These are phyloP conservation scores for Plasmodium falciparum DNA, from an alignment of 169 alveolate genomes.

Conservation along the genomic window DNA sequence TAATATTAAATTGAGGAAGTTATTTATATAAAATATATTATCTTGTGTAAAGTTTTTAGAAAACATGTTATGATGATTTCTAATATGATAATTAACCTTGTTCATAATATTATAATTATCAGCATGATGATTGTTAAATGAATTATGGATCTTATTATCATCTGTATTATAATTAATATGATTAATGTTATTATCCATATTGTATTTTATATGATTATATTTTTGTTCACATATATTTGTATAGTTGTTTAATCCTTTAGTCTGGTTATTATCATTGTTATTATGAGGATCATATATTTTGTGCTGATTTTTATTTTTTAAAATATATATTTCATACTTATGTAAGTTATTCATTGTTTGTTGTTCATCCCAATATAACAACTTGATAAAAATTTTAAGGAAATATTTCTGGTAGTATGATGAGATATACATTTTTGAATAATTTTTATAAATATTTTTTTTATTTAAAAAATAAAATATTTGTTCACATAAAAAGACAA, in stretches of 20 bases:
- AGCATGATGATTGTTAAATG: too few species aligned
- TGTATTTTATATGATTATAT: too few species aligned
- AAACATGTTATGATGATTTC: background rate
- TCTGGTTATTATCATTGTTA: background rate
- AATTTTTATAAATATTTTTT: conserved; percentile 62
- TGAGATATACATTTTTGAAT: conserved; percentile 15
- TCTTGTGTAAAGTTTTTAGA: conserved; percentile 37
- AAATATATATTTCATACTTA: conserved; percentile 46
- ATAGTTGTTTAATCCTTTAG: background rate
- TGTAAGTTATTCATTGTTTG: conserved; percentile 56
- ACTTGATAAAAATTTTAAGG: conserved; percentile 47
- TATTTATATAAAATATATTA: conserved; percentile 35
- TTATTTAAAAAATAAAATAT: conserved; percentile 38
- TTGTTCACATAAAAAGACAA: conserved; percentile 27
- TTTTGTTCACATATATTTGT: background rate
- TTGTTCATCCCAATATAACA: conserved; percentile 42
- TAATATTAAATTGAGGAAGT: conserved; percentile 47
- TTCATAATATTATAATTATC: too few species aligned
- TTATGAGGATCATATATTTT: background rate
- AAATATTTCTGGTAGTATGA: conserved; percentile 35
- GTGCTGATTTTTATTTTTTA: background rate
- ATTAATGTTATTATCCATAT: too few species aligned
- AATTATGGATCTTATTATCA: too few species aligned
- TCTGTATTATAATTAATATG: too few species aligned
- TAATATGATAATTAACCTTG: too few species aligned